Evolutionary conservation across 805 yeast species (phyloP).

Genomic region (Candida nitratophila): DNA sequence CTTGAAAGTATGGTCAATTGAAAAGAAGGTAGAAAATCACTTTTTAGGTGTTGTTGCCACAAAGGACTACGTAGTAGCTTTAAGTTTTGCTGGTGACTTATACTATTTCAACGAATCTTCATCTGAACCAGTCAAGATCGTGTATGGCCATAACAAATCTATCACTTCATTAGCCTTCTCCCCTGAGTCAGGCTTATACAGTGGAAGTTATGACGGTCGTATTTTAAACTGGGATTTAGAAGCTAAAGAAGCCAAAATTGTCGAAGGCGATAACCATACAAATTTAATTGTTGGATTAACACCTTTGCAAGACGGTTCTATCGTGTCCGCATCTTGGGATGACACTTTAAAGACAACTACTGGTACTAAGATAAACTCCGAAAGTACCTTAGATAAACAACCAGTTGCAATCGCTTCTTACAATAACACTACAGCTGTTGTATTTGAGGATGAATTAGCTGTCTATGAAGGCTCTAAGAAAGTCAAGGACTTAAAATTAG

Average conservation of each 20-base stretch:
- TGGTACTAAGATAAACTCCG: conserved; percentile 20
- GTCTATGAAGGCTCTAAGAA: conserved; percentile 28
- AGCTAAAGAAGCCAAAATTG: conserved; percentile 27
- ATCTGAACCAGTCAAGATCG: conserved; percentile 28
- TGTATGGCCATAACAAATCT: conserved; percentile 78
- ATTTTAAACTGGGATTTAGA: conserved; percentile 51
- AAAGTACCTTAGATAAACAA: conserved; percentile 35
- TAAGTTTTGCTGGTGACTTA: conserved; percentile 68
- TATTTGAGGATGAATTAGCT: conserved; percentile 36
- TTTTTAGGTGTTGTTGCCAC: conserved; percentile 75
- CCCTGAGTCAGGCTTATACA: conserved; percentile 21
- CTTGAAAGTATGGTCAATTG: conserved; percentile 44
- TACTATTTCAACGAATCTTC: conserved; percentile 44
- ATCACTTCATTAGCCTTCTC: conserved; percentile 51
- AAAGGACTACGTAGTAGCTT: conserved; percentile 49
- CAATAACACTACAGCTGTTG: conserved; percentile 32
- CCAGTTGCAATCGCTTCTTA: conserved; percentile 38
- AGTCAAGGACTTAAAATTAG: conserved; percentile 22
- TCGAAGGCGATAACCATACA: conserved; percentile 43
- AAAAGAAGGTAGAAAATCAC: conserved; percentile 50
- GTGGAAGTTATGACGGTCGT: conserved; percentile 83
- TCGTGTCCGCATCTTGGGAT: conserved; percentile 73
- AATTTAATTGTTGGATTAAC: conserved; percentile 58
- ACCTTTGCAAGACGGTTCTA: conserved; percentile 17
- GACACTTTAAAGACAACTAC: conserved; percentile 49